Conservation (phyloP, 164 flowering plant species). For the Saururus chinensis region DNA sequence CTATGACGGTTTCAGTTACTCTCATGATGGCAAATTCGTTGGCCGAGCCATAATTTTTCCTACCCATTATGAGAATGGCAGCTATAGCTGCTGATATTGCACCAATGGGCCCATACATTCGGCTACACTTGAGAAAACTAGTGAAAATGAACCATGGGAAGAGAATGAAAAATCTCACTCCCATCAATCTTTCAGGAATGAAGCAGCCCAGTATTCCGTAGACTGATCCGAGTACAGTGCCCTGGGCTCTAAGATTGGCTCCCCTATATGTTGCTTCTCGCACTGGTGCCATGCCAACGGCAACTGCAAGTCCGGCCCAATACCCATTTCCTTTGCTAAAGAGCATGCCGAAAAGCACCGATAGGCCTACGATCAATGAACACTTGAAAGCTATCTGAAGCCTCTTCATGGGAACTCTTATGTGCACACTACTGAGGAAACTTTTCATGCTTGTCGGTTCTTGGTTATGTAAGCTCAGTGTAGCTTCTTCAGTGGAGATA, state of each 20-base stretch:
- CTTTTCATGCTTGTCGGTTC: constrained; percentile 6
- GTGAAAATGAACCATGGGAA: constrained; percentile 83
- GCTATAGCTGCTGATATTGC: constrained; percentile 67
- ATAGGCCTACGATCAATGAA: constrained; percentile 60
- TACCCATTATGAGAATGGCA: constrained; percentile 64
- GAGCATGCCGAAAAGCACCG: constrained; percentile 53
- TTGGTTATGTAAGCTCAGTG: constrained; percentile 5
- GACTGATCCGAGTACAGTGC: constrained; percentile 71
- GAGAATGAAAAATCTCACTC: constrained; percentile 48
- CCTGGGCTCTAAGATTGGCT: constrained; percentile 70
- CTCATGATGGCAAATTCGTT: constrained; percentile 73
- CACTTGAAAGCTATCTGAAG: constrained; percentile 51
- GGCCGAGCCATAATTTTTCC: constrained; percentile 54
- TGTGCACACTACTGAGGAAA: not conserved
- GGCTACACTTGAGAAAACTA: constrained; percentile 49
- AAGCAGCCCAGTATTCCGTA: constrained; percentile 78
- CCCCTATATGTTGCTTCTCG: constrained; percentile 67
- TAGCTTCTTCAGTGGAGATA: constrained; percentile 2
- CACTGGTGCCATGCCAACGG: constrained; percentile 40
- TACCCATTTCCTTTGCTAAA: constrained; percentile 56
- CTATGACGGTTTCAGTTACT: constrained; percentile 68
- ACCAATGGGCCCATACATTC: constrained; percentile 79
- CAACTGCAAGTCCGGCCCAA: constrained; percentile 79
- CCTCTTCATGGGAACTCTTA: constrained; percentile 19
- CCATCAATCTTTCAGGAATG: constrained; percentile 31